These are phyloP conservation scores for Alternaria incomplexa DNA, from an alignment of 2,329 filamentous ascomycete genomes.

Conservation along the genomic window DNA sequence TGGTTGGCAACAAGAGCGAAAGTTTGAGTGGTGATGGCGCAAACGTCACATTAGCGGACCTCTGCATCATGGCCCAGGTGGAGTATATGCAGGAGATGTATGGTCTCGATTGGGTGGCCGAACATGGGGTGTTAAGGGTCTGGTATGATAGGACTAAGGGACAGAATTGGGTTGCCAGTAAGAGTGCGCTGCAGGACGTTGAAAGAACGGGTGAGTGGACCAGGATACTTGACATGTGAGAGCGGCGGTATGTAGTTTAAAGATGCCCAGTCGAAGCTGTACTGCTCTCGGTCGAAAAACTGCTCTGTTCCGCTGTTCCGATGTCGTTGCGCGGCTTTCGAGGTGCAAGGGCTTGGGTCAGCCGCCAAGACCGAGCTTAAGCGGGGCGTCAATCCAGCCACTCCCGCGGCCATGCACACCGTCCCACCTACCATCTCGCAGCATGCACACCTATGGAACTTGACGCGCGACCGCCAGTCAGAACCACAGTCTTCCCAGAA, in stretches of 20 bases:
- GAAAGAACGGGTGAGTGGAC: neutral
- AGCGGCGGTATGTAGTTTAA: accelerated
- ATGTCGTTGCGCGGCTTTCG: neutral
- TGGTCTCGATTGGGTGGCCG: conserved; percentile 18
- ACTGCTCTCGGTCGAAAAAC: neutral
- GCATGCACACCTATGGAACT: neutral
- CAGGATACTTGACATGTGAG: neutral
- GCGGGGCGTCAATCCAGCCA: neutral
- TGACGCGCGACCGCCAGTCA: neutral
- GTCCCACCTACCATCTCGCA: neutral
- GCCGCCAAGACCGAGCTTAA: neutral
- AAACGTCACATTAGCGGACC: conserved; percentile 18
- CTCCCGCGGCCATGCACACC: neutral
- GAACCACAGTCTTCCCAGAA: neutral
- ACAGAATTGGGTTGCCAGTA: neutral
- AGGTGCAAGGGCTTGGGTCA: neutral
- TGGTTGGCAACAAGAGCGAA: conserved; percentile 4
- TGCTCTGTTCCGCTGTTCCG: neutral
- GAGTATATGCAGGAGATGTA: conserved; percentile 17
- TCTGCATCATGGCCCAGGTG: conserved; percentile 19
- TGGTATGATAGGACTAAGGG: conserved; percentile 10
- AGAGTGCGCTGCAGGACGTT: neutral
- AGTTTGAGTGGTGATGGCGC: conserved; percentile 18
- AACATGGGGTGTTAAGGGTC: conserved; percentile 14
- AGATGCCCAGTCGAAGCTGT: accelerated